Evolutionary conservation across 257 asterid species (phyloP).

Genomic region (Primulina eburnea): DNA sequence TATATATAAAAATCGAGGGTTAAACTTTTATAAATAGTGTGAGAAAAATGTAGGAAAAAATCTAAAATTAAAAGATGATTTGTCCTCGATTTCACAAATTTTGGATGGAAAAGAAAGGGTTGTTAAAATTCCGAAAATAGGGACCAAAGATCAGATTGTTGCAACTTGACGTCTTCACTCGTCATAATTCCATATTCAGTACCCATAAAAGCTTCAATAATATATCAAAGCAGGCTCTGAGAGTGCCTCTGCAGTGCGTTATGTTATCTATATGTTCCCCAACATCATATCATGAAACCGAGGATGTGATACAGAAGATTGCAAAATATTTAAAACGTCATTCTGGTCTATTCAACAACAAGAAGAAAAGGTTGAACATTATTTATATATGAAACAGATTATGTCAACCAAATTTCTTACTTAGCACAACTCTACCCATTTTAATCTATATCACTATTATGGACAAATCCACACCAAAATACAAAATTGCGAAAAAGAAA

Average conservation of each 20-base stretch:
- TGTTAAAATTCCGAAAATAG: conserved; percentile 20
- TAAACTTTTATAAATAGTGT: no score
- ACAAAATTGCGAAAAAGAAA: neutral
- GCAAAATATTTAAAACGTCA: no score
- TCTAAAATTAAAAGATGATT: conserved; percentile 27
- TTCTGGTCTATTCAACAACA: conserved; percentile 5
- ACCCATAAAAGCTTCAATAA: neutral
- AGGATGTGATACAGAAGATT: no score
- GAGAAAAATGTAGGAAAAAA: no score
- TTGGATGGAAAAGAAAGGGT: conserved; percentile 28
- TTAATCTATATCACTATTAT: conserved; percentile 10
- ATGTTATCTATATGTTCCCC: neutral
- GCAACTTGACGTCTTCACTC: conserved; percentile 1
- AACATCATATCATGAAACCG: no score
- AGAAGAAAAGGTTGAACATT: neutral
- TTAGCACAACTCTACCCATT: neutral
- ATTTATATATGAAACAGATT: conserved; percentile 14
- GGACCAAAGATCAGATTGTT: conserved; percentile 24
- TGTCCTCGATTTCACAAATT: conserved; percentile 24
- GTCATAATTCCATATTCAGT: neutral
- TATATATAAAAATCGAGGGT: no score
- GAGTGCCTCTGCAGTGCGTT: neutral
- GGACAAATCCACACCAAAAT: conserved; percentile 15
- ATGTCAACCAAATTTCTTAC: conserved; percentile 5
- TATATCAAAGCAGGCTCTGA: neutral